Base-by-base conservation (phyloP, 495 filamentous ascomycete genomes). In the Podospora pseudocomata region DNA sequence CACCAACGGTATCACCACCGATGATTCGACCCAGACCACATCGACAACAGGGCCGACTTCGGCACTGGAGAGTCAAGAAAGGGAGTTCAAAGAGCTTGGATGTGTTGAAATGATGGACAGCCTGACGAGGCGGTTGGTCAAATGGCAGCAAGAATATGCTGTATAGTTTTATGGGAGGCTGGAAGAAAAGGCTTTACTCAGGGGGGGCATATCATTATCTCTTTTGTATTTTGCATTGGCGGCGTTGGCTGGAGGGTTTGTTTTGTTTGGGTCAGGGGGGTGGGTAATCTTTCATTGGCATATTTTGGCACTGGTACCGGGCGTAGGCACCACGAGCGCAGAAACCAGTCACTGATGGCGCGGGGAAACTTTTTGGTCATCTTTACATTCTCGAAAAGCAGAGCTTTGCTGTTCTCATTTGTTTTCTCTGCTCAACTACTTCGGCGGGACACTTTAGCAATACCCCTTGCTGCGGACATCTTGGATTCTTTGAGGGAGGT, bases 71-170 rank as follows among this genome's bases (percentile, higher is more conserved):
- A 16, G 55, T 1, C 65, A 80, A 57, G 85, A 80, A 59, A 75
- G 70, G 59, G 81, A 89, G 3, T 93, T 92, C 76, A 88, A 86
- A 65, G 87, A 89, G 16, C 75, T 92, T 61, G 87, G 81, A 66
- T 90, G 88, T 74, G 76, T 91, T 62, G 90, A 92, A 74, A 93
- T 92, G 90, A 93, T 92, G 90, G 90, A 92, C 76, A 85, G 86
- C 70, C 79, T 93, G 75, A 92, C 89, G 34, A 86, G 89, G 65
- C 84, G 91, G 74, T 75, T 93, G 68, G 84, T 93, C 67, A 90
- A 91, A 71, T 93, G 91, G 91, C 91, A 93, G 78, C 87, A 89
- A 65, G 80, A 85, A 70, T 86, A 84, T 68, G 63, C 75, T 28
- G 63, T 70, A 15, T 82, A 68, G 75, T 15, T 19, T 18, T 49